Percentiles rank a stretch among this genome's conserved stretches.
phyloP scores from a whole-genome alignment of 2,329 filamentous ascomycete species.

The Thelonectria discophora region DNA sequence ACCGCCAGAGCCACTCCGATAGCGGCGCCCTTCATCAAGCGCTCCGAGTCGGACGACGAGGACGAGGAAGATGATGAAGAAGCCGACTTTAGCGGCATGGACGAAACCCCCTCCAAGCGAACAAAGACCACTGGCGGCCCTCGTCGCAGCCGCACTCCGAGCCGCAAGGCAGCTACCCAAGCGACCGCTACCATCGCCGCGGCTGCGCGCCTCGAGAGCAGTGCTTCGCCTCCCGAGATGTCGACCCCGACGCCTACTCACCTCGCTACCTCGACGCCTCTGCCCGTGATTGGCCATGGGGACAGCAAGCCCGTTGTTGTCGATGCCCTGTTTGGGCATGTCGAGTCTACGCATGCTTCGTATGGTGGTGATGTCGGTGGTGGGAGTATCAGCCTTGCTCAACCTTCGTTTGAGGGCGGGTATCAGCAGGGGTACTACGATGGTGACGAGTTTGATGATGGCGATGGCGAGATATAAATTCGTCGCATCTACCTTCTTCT shows the following conservation, averaged over 20 bases:
- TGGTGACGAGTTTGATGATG: constrained; percentile 37
- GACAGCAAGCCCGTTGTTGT: neutral
- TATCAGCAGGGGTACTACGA: neutral
- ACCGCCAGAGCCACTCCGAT: neutral
- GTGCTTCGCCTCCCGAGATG: constrained; percentile 41
- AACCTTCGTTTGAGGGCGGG: neutral
- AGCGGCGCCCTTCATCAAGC: constrained; percentile 40
- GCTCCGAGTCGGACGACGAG: constrained; percentile 39
- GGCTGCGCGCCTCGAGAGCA: constrained; percentile 41
- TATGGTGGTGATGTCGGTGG: too few species aligned
- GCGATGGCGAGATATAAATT: constrained; percentile 50
- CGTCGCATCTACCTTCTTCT: neutral
- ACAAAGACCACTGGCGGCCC: constrained; percentile 38
- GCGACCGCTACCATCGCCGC: constrained; percentile 48
- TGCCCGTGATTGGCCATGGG: neutral
- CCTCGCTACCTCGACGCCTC: neutral
- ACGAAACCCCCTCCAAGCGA: constrained; percentile 52
- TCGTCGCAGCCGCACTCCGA: constrained; percentile 40
- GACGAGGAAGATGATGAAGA: constrained; percentile 42
- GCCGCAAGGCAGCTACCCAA: constrained; percentile 45
- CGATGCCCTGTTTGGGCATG: constrained; percentile 35
- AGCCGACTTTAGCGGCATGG: constrained; percentile 44
- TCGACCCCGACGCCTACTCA: constrained; percentile 9
- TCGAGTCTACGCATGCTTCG: constrained; percentile 29
- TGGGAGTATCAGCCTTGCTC: neutral